phyloP scores from a whole-genome alignment of 345 rosid genomes.

The Ailanthus altissimus region DNA sequence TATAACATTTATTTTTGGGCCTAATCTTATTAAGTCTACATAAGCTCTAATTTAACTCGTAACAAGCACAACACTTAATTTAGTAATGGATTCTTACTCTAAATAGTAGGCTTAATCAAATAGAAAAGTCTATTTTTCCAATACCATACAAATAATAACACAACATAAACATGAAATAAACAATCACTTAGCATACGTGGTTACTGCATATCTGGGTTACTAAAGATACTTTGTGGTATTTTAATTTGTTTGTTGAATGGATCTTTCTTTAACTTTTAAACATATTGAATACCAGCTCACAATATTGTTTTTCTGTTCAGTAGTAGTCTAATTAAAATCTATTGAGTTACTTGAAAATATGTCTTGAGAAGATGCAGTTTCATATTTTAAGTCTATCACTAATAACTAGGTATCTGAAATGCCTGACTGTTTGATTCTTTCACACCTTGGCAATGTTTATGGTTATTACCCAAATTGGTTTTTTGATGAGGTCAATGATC shows the following conservation, averaged over 20 bases:
- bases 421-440: background rate
- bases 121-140: too few relatives aligned
- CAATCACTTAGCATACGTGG: too few relatives aligned
- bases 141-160: too few relatives aligned
- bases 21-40: too few relatives aligned
- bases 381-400: background rate
- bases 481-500: background rate
- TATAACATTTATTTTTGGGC: too few relatives aligned
- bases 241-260: background rate
- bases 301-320: background rate
- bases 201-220: too few relatives aligned
- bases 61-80: too few relatives aligned
- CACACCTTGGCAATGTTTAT: background rate
- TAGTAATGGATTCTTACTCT: too few relatives aligned
- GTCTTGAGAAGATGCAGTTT: background rate
- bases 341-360: background rate
- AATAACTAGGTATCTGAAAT: background rate
- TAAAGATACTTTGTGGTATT: background rate
- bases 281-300: background rate
- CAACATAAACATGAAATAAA: too few relatives aligned
- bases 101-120: too few relatives aligned
- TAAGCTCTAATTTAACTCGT: too few relatives aligned
- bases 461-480: background rate
- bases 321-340: background rate
- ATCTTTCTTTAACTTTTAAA: background rate